Evolutionary conservation across 2,329 filamentous ascomycete species (phyloP), one percentile per base, ranked within the genome.

Genomic region (Lecanicillium sp.): DNA sequence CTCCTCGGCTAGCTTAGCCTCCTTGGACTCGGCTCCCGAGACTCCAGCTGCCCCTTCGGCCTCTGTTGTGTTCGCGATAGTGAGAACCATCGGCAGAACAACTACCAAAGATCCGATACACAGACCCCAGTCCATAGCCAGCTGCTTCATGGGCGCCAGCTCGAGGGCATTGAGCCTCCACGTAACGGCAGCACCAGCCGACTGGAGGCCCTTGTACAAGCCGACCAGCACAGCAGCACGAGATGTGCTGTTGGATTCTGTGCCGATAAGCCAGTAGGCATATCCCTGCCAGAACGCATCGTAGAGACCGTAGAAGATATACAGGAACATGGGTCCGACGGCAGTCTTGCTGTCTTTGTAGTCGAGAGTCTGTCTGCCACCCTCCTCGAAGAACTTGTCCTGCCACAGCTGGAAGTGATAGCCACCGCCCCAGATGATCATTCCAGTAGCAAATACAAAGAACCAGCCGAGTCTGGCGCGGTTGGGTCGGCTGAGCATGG

Each of bases 291-390:
- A 86, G 15, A 81, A 70, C 2, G 82, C 79, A 60, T 86, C 83
- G 58, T 81, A 84, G 52, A 79, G 74, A 33, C 83, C 83, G 59
- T 85, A 86, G 65, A 84, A 84, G 60, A 86, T 81, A 68, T 85
- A 86, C 12, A 86, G 67, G 56, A 85, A 78, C 56, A 86, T 83
- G 9, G 82, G 81, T 0, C 81, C 82, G 5, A 73, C 71, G 44
- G 77, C 83, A 33, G 73, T 67, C 33, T 62, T 53, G 30, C 71
- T 73, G 26, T 68, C 56, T 10, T 62, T 71, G 52, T 70, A 77
- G 56, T 77, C 73, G 48, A 76, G 60, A 43, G 71, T 65, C 47
- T 74, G 67, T 51, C 68, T 69, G 17, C 63, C 55, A 3, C 68
- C 67, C 5, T 53, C 41, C 15, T 63, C 67, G n/a, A 66, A 54